These are phyloP conservation scores for Ulota crispa DNA, from an alignment of 225 moss, liverwort and hornwort species.

Conservation along the genomic window DNA sequence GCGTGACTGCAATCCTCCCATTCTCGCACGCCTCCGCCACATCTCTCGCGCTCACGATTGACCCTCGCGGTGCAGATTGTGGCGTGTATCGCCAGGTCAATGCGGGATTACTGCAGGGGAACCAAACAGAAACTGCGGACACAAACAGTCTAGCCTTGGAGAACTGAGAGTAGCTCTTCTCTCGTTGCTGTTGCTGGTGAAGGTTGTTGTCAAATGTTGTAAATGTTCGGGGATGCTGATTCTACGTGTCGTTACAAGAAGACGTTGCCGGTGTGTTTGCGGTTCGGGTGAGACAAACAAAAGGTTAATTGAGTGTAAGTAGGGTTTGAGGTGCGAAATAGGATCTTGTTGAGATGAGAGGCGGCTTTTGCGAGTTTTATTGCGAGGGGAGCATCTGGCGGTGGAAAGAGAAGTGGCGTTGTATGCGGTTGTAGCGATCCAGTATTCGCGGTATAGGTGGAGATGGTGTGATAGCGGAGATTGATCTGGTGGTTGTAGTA, in stretches of 20 bases:
- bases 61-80: not conserved
- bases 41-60: not conserved
- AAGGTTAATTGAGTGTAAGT: not conserved
- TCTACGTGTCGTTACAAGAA: not conserved
- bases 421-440: not conserved
- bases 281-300: not conserved
- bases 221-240: not conserved
- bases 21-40: constrained; percentile 2
- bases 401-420: not conserved
- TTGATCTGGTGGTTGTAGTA: not conserved
- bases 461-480: constrained; percentile 6
- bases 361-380: not conserved
- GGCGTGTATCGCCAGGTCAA: not conserved
- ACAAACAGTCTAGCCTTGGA: not conserved
- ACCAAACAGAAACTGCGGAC: not conserved
- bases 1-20: not conserved
- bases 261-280: constrained; percentile 18
- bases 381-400: not conserved
- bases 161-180: not conserved
- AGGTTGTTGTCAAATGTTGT: not conserved
- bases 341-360: constrained; percentile 30
- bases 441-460: not conserved
- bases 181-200: not conserved
- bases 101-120: not conserved
- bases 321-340: not conserved